Base-by-base conservation (phyloP, 257 asterid species). In the Asclepias syriaca region DNA sequence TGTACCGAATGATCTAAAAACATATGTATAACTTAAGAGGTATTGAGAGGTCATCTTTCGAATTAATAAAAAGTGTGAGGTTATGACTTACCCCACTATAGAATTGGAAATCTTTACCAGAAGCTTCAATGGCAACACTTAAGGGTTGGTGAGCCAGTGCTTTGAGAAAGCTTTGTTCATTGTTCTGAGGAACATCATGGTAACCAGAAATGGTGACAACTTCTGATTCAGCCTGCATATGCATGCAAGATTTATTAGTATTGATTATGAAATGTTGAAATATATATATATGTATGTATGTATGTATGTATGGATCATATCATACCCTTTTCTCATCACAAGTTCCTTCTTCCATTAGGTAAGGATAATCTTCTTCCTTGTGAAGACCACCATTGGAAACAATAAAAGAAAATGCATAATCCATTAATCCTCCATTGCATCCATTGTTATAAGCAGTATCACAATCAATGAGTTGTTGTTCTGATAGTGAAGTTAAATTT, bases 121-220 rank as follows among this genome's bases (percentile, higher is more conserved):
- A 83, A 80, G 97, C 97, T 39, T 90, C 93, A 50, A 90, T 88
- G 79, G 96, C 97, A 48, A 90, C 84, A n/a, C 93, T 90, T 8
- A 90, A 24, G 12, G 96, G 96, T 78, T 88, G 97, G 83, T 88
- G 77, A 24, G 93, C 93, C 46, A 83, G 82, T 45, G 97, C 97
- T 74, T 87, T 85, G 71, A 86, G 75, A 34, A 90, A 84, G n/a
- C 86, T 83, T 32, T 81, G 53, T 79, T 87, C 97, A 45, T 78
- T 79, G 71, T 88, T 84, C 43, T 81, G 85, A 13, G 97, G 97
- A 24, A 90, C 95, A 73, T 90, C 90, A 6, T 82, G 71, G 34
- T 50, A 75, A 19, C 79, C 79, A 18, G 66, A 49, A 12, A 75
- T 75, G 8, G 72, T 65, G 50, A 75, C 71, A 2, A 69, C 58